A percentile compares a stretch with the other conserved stretches of the same genome.
Evolutionary conservation across 495 filamentous ascomycete species (phyloP).

Genomic region (Evansstolkia leycettana): DNA sequence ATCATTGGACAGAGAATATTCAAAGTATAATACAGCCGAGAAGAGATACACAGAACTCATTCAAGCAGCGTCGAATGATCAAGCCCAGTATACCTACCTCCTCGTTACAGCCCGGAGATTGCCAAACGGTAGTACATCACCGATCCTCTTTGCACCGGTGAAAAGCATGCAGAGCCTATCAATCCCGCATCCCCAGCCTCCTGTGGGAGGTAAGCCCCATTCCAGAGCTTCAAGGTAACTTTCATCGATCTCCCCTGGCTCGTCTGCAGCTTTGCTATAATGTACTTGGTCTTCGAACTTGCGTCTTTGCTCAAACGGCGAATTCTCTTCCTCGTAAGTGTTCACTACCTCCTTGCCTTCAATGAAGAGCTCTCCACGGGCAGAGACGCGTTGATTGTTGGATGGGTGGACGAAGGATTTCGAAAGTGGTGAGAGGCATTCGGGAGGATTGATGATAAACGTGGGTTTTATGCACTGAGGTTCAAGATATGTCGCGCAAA

Average conservation of each 20-base stretch:
- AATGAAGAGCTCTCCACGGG: constrained; percentile 83
- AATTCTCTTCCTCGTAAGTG: constrained; percentile 97
- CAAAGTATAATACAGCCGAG: no score
- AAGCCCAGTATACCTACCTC: no score
- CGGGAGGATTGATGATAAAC: constrained; percentile 85
- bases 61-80: no score
- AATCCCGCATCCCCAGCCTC: constrained; percentile 90
- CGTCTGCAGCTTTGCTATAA: constrained; percentile 24
- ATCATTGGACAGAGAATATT: no score
- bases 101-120: constrained; percentile 50
- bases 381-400: constrained; percentile 58
- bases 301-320: constrained; percentile 69
- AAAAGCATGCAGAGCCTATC: constrained; percentile 88
- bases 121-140: constrained; percentile 78
- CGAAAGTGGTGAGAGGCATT: constrained; percentile 80
- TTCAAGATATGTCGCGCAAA: constrained; percentile 69
- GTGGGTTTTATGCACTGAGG: constrained; percentile 56
- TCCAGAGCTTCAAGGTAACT: constrained; percentile 72
- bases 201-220: constrained; percentile 83
- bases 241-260: constrained; percentile 54
- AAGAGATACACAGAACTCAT: no score
- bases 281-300: constrained; percentile 62
- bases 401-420: constrained; percentile 60
- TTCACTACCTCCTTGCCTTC: constrained; percentile 72
- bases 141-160: constrained; percentile 59